phyloP scores from a whole-genome alignment of 805 yeast species.

The Danielozyma ontarioensis region DNA sequence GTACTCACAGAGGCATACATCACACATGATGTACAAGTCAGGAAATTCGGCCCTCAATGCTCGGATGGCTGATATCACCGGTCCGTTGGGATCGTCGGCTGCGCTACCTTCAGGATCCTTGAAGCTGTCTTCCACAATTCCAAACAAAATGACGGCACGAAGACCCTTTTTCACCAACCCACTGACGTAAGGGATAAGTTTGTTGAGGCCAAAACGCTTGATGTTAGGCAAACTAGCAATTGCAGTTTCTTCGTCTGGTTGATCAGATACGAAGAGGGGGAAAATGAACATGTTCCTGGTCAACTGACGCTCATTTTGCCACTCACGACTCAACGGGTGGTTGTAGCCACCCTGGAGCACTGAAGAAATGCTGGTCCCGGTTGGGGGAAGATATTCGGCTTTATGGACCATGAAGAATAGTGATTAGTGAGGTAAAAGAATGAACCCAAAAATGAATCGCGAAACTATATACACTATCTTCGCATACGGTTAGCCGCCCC shows the following conservation, averaged over 20 bases:
- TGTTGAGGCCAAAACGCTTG: conserved; percentile 80
- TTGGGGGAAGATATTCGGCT: conserved; percentile 62
- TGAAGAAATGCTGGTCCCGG: conserved; percentile 62
- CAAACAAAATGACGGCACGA: conserved; percentile 81
- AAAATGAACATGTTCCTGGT: conserved; percentile 86
- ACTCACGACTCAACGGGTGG: conserved; percentile 80
- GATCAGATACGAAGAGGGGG: conserved; percentile 82
- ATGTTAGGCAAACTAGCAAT: conserved; percentile 85
- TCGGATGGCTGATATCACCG: conserved; percentile 79
- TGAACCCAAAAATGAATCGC: too few relatives aligned
- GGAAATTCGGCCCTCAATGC: conserved; percentile 66
- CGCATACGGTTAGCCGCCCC: too few relatives aligned
- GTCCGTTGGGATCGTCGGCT: conserved; percentile 96
- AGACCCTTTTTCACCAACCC: conserved; percentile 76
- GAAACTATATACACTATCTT: too few relatives aligned
- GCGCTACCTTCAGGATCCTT: conserved; percentile 82
- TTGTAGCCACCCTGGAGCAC: conserved; percentile 91
- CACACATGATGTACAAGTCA: conserved; percentile 81
- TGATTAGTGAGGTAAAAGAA: too few relatives aligned
- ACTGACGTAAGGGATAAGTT: conserved; percentile 64
- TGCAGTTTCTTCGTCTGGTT: conserved; percentile 68
- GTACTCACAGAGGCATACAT: conserved; percentile 94
- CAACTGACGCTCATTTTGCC: conserved; percentile 87
- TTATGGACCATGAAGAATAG: conserved; percentile 47
- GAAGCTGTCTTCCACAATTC: conserved; percentile 69